Evolutionary conservation across 2,329 filamentous ascomycete genomes (phyloP).

Genomic region (Colletotrichum truncatum): DNA sequence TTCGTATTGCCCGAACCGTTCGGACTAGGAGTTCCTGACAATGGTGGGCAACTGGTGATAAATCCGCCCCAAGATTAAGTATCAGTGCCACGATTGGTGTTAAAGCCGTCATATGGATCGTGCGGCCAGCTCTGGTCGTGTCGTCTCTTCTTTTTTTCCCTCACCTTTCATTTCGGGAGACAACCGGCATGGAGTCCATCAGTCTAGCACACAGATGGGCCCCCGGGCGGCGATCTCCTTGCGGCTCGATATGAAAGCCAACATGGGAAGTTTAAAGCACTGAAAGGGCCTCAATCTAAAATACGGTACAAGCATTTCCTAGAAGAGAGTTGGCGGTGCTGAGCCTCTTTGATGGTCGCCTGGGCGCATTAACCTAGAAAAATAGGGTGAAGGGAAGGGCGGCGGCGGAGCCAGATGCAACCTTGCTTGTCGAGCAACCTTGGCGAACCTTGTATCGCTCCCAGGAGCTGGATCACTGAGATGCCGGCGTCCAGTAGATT

Average conservation of each 20-base stretch:
- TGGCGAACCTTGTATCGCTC: neutral
- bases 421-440: neutral
- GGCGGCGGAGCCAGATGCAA: constrained; percentile 1
- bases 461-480: constrained; percentile 13
- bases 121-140: neutral
- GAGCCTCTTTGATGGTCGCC: neutral
- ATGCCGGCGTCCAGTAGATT: constrained; percentile 19
- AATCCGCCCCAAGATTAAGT: neutral
- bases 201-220: too few relatives aligned
- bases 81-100: neutral
- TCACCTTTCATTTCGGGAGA: neutral
- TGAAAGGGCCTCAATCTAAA: neutral
- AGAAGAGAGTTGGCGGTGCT: too few relatives aligned
- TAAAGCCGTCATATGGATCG: constrained; percentile 23
- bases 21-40: neutral
- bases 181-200: too few relatives aligned
- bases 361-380: constrained; percentile 20
- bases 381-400: constrained; percentile 18
- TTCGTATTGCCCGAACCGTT: neutral
- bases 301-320: too few relatives aligned
- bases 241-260: constrained; percentile 2
- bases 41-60: neutral
- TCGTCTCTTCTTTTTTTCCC: neutral
- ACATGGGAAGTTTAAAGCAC: constrained; percentile 3
- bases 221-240: neutral